Conservation (phyloP, 176 grass and related monocot species). For the Rhynchospora pubera region DNA sequence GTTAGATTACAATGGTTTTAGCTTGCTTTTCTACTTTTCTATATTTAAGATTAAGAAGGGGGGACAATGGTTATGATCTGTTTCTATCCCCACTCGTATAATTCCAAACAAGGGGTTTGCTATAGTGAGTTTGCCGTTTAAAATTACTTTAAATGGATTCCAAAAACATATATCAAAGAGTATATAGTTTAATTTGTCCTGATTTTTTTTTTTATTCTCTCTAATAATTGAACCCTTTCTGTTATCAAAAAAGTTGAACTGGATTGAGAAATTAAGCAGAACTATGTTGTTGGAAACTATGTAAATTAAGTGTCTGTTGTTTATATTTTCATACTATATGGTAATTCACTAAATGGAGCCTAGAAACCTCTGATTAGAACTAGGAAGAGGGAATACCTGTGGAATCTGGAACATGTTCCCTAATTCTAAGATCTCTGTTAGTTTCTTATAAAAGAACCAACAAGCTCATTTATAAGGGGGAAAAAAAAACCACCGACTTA, state of each 20-base stretch:
- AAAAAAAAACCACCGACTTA: not conserved
- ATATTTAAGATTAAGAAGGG: not conserved
- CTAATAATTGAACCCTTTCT: not conserved
- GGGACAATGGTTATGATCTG: not conserved
- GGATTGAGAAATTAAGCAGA: not conserved
- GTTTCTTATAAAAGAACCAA: not conserved
- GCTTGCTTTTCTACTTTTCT: not conserved
- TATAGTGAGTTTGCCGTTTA: not conserved
- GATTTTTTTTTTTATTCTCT: not conserved
- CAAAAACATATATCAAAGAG: not conserved
- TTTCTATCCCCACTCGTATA: not conserved
- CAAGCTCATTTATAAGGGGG: not conserved
- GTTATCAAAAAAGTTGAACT: not conserved
- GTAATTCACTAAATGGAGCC: not conserved
- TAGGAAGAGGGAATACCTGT: not conserved
- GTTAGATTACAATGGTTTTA: constrained; percentile 27
- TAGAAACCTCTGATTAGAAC: not conserved
- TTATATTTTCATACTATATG: not conserved
- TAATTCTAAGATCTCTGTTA: not conserved
- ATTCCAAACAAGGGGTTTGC: not conserved
- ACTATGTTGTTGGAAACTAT: not conserved
- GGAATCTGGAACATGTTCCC: not conserved
- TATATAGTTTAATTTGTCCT: not conserved
- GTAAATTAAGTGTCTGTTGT: not conserved
- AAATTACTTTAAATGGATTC: not conserved